Evolutionary conservation across 2,329 filamentous ascomycete species (phyloP).

Genomic region (Calonectria hawksworthii): DNA sequence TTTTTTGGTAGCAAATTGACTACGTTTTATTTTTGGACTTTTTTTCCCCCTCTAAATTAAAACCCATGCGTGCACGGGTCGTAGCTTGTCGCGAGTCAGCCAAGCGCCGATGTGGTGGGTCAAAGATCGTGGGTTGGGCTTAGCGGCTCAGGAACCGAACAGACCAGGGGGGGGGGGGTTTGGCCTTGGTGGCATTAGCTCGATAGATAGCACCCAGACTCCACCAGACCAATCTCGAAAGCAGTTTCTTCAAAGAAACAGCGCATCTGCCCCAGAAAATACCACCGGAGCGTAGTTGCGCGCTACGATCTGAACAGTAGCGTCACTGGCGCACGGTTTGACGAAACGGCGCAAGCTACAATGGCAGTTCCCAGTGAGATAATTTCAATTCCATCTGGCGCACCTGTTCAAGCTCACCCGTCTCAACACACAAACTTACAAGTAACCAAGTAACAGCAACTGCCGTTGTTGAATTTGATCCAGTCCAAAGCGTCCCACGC

Average conservation of each 20-base stretch:
- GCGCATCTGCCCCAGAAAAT: background rate
- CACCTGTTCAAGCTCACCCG: too few species aligned
- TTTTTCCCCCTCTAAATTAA: too few species aligned
- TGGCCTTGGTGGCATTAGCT: background rate
- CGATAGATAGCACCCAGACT: background rate
- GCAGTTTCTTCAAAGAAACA: background rate
- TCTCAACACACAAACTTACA: too few species aligned
- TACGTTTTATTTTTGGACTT: too few species aligned
- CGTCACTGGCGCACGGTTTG: background rate
- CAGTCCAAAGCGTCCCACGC: too few species aligned
- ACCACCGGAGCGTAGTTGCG: background rate
- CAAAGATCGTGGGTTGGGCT: background rate
- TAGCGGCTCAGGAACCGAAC: background rate
- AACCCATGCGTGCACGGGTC: too few species aligned
- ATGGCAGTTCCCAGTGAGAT: too few species aligned
- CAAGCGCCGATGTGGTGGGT: background rate
- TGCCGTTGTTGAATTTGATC: too few species aligned
- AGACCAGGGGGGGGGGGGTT: background rate
- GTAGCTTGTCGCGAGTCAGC: background rate
- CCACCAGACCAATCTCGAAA: background rate
- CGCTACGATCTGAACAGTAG: background rate
- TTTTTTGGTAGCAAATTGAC: background rate
- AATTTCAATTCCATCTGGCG: too few species aligned
- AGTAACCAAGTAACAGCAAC: too few species aligned
- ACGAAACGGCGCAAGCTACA: too few species aligned